These are phyloP conservation scores for Sclerotinia sclerotiorum DNA, from an alignment of 2,329 filamentous ascomycete species.

Conservation along the genomic window DNA sequence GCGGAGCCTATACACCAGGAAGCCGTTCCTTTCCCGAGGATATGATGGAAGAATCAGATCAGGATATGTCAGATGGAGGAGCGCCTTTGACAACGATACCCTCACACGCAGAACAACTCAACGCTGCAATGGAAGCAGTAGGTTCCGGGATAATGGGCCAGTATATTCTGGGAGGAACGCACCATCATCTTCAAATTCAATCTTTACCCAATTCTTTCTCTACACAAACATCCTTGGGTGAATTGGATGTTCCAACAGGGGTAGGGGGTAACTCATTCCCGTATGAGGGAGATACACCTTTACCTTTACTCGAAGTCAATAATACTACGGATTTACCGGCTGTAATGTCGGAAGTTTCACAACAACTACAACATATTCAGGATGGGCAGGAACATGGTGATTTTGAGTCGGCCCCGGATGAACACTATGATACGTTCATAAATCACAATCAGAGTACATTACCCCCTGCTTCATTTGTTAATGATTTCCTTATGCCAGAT, in stretches of 20 bases:
- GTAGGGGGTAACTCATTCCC: not conserved
- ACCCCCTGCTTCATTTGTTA: slow-evolving; percentile 32
- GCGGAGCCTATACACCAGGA: slow-evolving; percentile 27
- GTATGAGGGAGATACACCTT: not conserved
- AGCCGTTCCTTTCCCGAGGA: slow-evolving; percentile 22
- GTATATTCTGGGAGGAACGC: slow-evolving; percentile 27
- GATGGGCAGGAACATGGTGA: slow-evolving; percentile 37
- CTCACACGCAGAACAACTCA: slow-evolving; percentile 30
- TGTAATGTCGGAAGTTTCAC: slow-evolving; percentile 37
- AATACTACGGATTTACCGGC: slow-evolving; percentile 30
- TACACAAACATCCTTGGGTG: not conserved
- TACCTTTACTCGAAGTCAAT: not conserved
- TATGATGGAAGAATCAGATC: slow-evolving; percentile 33
- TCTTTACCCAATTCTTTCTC: not conserved
- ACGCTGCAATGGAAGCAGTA: slow-evolving; percentile 34
- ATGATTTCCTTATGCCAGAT: not conserved
- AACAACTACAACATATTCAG: slow-evolving; percentile 39
- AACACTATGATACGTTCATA: slow-evolving; percentile 29
- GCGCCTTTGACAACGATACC: slow-evolving; percentile 30
- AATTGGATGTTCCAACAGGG: not conserved
- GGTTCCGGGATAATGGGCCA: slow-evolving; percentile 35
- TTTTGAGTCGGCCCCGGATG: slow-evolving; percentile 25
- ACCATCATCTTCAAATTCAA: not conserved
- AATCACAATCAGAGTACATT: slow-evolving; percentile 37
- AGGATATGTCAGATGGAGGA: slow-evolving; percentile 39